These are phyloP conservation scores for Clitoria ternatea DNA, from an alignment of 306 rosid species.

Conservation along the genomic window DNA sequence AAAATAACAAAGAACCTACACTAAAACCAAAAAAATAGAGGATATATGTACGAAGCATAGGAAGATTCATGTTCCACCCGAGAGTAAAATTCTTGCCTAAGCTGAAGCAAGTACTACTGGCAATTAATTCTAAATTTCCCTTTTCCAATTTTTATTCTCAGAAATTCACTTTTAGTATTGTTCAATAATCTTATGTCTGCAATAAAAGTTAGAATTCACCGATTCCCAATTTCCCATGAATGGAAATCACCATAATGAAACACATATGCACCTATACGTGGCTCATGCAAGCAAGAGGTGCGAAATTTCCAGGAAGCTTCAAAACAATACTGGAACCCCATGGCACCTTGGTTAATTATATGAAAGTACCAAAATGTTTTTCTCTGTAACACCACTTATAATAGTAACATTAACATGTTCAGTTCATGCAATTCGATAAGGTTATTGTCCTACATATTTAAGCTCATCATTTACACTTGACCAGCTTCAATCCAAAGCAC, in stretches of 20 bases:
- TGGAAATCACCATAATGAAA: not conserved
- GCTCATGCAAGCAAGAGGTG: slow-evolving; percentile 5
- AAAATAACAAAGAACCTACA: slow-evolving; percentile 1
- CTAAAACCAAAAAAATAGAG: not conserved
- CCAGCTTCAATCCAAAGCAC: not conserved
- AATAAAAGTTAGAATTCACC: slow-evolving; percentile 13
- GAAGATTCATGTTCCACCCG: slow-evolving; percentile 24
- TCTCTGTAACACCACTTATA: not conserved
- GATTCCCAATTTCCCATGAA: slow-evolving; percentile 2
- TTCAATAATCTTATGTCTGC: not conserved
- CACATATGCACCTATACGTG: slow-evolving; percentile 8
- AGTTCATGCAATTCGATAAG: not conserved
- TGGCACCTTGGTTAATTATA: not conserved
- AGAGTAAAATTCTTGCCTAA: not conserved
- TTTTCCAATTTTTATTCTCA: not conserved
- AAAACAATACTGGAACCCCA: slow-evolving; percentile 25
- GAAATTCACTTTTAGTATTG: not conserved
- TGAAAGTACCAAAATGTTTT: not conserved
- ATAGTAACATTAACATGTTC: not conserved
- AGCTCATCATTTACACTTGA: slow-evolving; percentile 4
- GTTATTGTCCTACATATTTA: slow-evolving; percentile 2
- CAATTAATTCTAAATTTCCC: too few relatives aligned
- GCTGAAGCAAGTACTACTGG: not conserved
- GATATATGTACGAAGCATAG: slow-evolving; percentile 1
- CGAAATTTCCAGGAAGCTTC: slow-evolving; percentile 43